These are phyloP conservation scores for Cryptococcus wingfieldii DNA, from an alignment of 1,284 basidiomycete genomes.

Conservation along the genomic window DNA sequence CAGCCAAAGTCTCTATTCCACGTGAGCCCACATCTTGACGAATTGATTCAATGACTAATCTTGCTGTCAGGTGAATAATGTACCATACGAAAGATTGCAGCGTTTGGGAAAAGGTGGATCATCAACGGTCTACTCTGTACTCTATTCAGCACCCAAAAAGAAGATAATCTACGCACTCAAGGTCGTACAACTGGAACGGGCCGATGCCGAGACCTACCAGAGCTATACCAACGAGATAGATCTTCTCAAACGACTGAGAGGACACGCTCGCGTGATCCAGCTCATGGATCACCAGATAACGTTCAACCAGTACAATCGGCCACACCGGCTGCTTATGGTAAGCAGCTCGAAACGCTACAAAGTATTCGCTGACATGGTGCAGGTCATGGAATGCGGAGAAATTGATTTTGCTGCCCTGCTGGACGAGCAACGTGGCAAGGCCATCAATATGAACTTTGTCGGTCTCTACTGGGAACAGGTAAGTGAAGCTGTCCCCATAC, in stretches of 20 bases:
- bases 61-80: conserved; percentile 65
- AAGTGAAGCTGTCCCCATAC: conserved; percentile 16
- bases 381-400: conserved; percentile 90
- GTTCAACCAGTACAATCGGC: conserved; percentile 58
- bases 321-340: conserved; percentile 68
- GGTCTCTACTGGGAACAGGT: conserved; percentile 95
- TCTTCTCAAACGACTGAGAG: conserved; percentile 75
- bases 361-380: conserved; percentile 9
- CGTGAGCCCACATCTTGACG: conserved; percentile 12
- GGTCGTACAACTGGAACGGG: conserved; percentile 76
- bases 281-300: conserved; percentile 74
- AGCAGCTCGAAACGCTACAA: conserved; percentile 9
- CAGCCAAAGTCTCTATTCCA: conserved; percentile 23
- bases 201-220: conserved; percentile 76
- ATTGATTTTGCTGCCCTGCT: conserved; percentile 77
- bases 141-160: conserved; percentile 59
- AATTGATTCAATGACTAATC: background rate
- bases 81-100: conserved; percentile 73
- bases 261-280: conserved; percentile 82
- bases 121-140: conserved; percentile 86
- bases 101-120: conserved; percentile 87
- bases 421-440: conserved; percentile 72
- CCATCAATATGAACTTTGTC: conserved; percentile 84
- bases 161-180: conserved; percentile 78
- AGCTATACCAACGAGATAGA: conserved; percentile 95